phyloP scores from a whole-genome alignment of 140 eudicot species.

The Senecio squalidus region DNA sequence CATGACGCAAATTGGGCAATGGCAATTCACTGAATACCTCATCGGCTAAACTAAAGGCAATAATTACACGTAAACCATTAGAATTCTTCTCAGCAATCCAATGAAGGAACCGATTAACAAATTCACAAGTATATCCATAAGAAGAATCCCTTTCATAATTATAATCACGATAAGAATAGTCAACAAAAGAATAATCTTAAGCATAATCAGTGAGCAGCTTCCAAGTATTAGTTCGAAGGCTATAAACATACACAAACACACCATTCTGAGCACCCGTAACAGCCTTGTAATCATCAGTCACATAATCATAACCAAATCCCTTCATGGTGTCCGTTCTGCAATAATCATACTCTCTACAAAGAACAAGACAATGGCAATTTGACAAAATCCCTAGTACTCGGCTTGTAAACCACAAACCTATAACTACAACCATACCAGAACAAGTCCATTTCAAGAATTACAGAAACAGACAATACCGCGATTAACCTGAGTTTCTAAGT shows the following conservation, averaged over 20 bases:
- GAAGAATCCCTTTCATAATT: too few species aligned
- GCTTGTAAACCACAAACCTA: too few species aligned
- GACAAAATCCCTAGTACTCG: not conserved
- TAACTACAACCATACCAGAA: too few species aligned
- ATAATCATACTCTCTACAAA: not conserved
- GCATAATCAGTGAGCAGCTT: not conserved
- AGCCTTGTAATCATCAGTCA: not conserved
- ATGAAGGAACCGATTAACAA: not conserved
- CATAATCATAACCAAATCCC: not conserved
- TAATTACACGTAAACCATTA: not conserved
- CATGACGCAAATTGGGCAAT: not conserved
- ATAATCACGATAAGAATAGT: too few species aligned
- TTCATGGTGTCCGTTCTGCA: too few species aligned
- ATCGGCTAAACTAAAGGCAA: not conserved
- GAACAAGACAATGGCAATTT: too few species aligned
- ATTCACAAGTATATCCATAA: not conserved
- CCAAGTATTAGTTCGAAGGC: not conserved
- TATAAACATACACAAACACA: not conserved
- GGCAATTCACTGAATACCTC: not conserved
- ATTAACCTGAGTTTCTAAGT: too few species aligned
- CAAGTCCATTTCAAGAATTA: too few species aligned
- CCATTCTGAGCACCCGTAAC: not conserved
- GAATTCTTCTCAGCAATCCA: not conserved
- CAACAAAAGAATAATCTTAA: too few species aligned
- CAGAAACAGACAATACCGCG: too few species aligned